Percentiles rank a stretch among this genome's conserved stretches.
Evolutionary conservation across 2,329 filamentous ascomycete species (phyloP).

Genomic region (Zarea fungicola): DNA sequence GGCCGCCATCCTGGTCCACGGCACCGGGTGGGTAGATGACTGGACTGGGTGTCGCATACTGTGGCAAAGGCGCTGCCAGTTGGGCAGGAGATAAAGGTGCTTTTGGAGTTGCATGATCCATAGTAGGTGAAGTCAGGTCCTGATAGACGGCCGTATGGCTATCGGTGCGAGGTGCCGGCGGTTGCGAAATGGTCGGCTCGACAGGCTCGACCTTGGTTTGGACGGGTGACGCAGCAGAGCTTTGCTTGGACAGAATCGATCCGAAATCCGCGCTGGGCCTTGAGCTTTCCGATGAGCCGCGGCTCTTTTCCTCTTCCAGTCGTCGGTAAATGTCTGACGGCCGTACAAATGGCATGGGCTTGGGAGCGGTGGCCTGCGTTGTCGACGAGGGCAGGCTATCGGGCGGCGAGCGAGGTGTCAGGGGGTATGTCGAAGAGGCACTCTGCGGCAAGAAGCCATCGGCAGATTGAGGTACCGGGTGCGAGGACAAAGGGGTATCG

Average conservation of each 20-base stretch:
- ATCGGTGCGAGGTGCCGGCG: slow-evolving; percentile 24
- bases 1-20: slow-evolving; percentile 18
- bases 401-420: slow-evolving; percentile 9
- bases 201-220: slow-evolving; percentile 17
- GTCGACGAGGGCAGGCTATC: slow-evolving; percentile 3
- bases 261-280: slow-evolving; percentile 48
- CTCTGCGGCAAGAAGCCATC: slow-evolving; percentile 3
- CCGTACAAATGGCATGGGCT: slow-evolving; percentile 59
- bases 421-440: slow-evolving; percentile 3
- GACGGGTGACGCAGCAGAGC: slow-evolving; percentile 13
- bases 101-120: background rate
- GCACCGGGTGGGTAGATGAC: slow-evolving; percentile 14
- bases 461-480: background rate
- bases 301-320: slow-evolving; percentile 55
- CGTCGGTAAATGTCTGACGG: slow-evolving; percentile 75
- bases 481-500: background rate
- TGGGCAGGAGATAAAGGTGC: background rate
- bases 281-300: slow-evolving; percentile 51
- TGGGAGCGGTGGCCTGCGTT: slow-evolving; percentile 22
- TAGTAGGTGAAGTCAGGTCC: background rate
- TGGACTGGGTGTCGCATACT: background rate
- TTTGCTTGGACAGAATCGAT: slow-evolving; percentile 26
- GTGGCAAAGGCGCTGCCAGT: background rate
- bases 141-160: background rate
- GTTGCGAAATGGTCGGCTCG: slow-evolving; percentile 2